phyloP scores from a whole-genome alignment of 148 eudicot species.

The Spergularia bocconei region DNA sequence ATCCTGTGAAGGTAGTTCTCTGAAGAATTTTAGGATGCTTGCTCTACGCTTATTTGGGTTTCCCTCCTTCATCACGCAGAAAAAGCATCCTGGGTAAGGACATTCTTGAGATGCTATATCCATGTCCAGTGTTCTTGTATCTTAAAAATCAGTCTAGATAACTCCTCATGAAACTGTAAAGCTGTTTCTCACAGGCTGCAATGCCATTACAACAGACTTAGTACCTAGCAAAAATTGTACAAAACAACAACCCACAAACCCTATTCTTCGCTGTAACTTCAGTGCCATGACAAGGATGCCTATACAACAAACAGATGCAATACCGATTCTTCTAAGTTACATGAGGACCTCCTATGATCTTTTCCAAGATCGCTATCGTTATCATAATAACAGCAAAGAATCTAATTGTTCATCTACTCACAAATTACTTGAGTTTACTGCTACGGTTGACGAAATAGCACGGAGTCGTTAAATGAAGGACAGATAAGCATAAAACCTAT shows the following conservation, averaged over 20 bases:
- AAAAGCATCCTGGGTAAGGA: conserved; percentile 97
- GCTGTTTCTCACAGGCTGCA: conserved; percentile 21
- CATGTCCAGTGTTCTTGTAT: conserved; percentile 33
- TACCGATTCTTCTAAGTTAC: not conserved
- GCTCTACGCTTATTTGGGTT: conserved; percentile 87
- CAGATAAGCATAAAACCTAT: too few species aligned
- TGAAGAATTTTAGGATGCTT: conserved; percentile 78
- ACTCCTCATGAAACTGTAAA: conserved; percentile 10
- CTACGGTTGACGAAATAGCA: conserved; percentile 1
- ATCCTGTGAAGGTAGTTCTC: conserved; percentile 96
- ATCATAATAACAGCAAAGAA: not conserved
- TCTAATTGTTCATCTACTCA: not conserved
- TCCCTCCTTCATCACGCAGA: conserved; percentile 94
- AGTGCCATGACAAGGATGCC: not conserved
- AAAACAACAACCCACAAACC: not conserved
- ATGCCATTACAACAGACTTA: conserved; percentile 5
- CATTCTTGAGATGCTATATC: conserved; percentile 74
- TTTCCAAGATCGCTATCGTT: not conserved
- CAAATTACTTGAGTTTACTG: not conserved
- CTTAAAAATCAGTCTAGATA: conserved; percentile 7
- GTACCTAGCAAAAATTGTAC: conserved; percentile 6
- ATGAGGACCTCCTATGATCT: not conserved
- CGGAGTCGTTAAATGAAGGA: not conserved
- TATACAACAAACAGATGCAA: not conserved
- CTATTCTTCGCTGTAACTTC: not conserved